phyloP scores from a whole-genome alignment of 352 stramenopile species.

The Globisporangium viniferum region DNA sequence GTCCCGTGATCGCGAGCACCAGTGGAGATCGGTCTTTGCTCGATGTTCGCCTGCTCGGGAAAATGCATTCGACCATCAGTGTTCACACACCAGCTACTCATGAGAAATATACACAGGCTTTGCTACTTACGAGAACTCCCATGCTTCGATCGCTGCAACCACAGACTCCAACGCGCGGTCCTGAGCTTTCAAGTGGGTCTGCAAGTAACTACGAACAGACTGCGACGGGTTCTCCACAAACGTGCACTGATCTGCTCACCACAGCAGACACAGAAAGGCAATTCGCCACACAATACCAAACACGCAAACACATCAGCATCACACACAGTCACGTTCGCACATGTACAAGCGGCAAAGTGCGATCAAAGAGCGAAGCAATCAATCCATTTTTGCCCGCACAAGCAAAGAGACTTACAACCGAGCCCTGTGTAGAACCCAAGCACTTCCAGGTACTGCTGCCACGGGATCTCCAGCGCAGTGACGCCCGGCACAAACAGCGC shows the following conservation, averaged over 20 bases:
- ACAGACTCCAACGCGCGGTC: conserved; percentile 63
- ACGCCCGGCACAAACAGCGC: background rate
- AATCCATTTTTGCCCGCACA: background rate
- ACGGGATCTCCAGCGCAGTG: conserved; percentile 12
- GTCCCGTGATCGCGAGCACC: conserved; percentile 86
- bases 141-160: conserved; percentile 70
- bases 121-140: conserved; percentile 70
- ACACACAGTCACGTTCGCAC: background rate
- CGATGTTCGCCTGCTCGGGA: conserved; percentile 33
- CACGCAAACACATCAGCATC: background rate
- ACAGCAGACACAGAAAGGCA: background rate
- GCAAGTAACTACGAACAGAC: conserved; percentile 48
- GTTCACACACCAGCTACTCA: background rate
- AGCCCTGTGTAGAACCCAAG: conserved; percentile 48
- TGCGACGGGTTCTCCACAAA: conserved; percentile 73
- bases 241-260: conserved; percentile 53
- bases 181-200: conserved; percentile 64
- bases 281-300: background rate
- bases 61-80: background rate
- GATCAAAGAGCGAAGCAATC: background rate
- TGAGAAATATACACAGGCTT: background rate
- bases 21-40: conserved; percentile 71
- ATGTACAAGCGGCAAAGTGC: background rate
- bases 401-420: conserved; percentile 32
- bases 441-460: conserved; percentile 32